phyloP scores from a whole-genome alignment of 2,329 filamentous ascomycete species.

The Cadophora malorum region DNA sequence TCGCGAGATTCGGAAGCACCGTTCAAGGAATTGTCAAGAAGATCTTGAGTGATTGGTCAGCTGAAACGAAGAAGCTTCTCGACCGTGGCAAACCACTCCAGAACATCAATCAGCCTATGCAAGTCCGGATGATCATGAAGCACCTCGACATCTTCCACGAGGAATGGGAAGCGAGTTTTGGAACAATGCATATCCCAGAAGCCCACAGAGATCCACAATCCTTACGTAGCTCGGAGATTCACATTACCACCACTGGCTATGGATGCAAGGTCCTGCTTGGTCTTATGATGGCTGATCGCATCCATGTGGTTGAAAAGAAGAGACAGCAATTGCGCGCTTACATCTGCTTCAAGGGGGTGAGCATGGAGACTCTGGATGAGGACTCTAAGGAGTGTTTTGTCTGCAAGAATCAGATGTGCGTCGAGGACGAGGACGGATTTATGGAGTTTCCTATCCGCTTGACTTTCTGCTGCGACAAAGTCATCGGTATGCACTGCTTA shows the following conservation, averaged over 20 bases:
- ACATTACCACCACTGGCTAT: constrained; percentile 35
- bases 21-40: constrained; percentile 21
- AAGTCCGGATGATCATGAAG: constrained; percentile 30
- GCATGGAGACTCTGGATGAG: constrained; percentile 15
- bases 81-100: constrained; percentile 1
- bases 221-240: not conserved
- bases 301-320: constrained; percentile 28
- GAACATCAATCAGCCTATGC: constrained; percentile 22
- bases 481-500: constrained; percentile 35
- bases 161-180: constrained; percentile 30
- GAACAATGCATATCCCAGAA: constrained; percentile 25
- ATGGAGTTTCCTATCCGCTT: constrained; percentile 32
- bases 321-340: constrained; percentile 15
- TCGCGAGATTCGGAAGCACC: not conserved
- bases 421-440: constrained; percentile 20
- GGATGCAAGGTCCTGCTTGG: constrained; percentile 37
- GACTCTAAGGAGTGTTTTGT: constrained; percentile 33
- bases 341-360: constrained; percentile 27
- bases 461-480: constrained; percentile 37
- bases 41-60: constrained; percentile 19
- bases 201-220: not conserved
- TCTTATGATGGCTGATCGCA: constrained; percentile 38
- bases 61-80: constrained; percentile 2
- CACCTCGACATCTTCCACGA: constrained; percentile 26
- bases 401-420: constrained; percentile 34